Base-by-base conservation (phyloP, 2,329 filamentous ascomycete genomes). In the Tolypocladium ovalisporum region DNA sequence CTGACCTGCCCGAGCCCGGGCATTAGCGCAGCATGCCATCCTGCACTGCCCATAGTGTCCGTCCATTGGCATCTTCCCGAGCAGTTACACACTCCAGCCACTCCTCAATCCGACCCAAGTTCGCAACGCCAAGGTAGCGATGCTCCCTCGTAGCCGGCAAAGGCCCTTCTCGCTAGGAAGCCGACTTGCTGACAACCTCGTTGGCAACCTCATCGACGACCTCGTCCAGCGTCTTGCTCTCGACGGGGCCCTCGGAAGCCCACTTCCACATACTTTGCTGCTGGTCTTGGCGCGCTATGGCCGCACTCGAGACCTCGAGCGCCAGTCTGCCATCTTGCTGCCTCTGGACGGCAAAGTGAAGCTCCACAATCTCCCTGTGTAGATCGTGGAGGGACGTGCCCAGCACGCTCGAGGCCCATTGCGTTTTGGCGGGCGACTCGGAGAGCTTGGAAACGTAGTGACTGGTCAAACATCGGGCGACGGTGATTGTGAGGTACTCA, bases 401-500 rank as follows among this genome's bases (percentile, higher is more conserved):
- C 54, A 69, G 64, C 34, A 70, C 58, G 57, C 64, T 66, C 37
- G 66, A 67, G 29, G 64, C 59, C 68, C 71, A 73, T 29, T 61
- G 57, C 24, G 56, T 19, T n/a, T 19, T 42, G 34, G 35, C 36
- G 27, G 42, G 47, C 8, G 49, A 55, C 1, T 40, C 40, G 19
- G 56, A 55, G 19, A 71, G 62, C 36, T 61, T 59, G 27, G 64
- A 60, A 35, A 75, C 63, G 53, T 69, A 67, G 56, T 70, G 69
- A 12, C 72, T 65, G 0, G 73, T 67, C 3, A 80, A 67, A 47
- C 70, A 69, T 51, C 73, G 76, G 29, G 71, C 63, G 9, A 74
- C 69, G 15, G 76, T 75, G 22, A 72, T 73, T 57, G 71, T 68
- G 10, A 82, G 62, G 64, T 81, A 81, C 60, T 75, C 73, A 15